Evolutionary conservation across 768 basidiomycete genomes (phyloP), one percentile per base, ranked within the genome.

Genomic region (Psilocybe tampanensis): DNA sequence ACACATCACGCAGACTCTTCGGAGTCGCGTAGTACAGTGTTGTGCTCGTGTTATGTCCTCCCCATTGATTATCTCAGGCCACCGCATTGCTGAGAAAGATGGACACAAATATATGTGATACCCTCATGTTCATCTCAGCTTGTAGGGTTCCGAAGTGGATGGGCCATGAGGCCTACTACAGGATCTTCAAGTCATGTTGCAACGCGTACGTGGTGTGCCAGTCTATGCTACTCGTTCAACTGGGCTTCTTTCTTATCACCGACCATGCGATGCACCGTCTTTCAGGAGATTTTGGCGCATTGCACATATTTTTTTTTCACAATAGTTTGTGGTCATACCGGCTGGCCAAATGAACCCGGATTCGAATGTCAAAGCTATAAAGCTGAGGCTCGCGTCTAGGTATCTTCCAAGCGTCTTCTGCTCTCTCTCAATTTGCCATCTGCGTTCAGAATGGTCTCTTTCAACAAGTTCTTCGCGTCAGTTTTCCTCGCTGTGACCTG

Each of bases 381-480:
- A 51, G 22, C 21, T 26, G 23, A 22, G 12, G 13, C 9, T 52
- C 36, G 41, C 6, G 13, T 21, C 22, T n/a, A 8, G 21, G 11
- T 8, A n/a, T n/a, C 11, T 23, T 33, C 18, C 36, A 36, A 43
- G 53, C 19, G 22, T 44, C 44, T 32, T 55, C 43, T 32, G 43
- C 33, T 48, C 43, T 39, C 42, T 34, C 6, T 34, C 21, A 2
- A 15, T 44, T 32, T 39, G 39, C 22, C 56, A 11, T n/a, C 18
- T 12, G 13, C 19, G 29, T 24, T 32, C 26, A 36, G 9, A 22
- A 70, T 70, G 67, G 62, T 66, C 12, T 55, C 61, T 34, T 66
- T 67, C 62, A 71, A 65, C 66, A 70, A 65, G 47, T 66, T 73
- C 64, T 60, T 73, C 47, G 41, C 63, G 22, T 66, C 67, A 19